Conservation (phyloP, 202 grass and related monocot species). For the Panicum hallii region DNA sequence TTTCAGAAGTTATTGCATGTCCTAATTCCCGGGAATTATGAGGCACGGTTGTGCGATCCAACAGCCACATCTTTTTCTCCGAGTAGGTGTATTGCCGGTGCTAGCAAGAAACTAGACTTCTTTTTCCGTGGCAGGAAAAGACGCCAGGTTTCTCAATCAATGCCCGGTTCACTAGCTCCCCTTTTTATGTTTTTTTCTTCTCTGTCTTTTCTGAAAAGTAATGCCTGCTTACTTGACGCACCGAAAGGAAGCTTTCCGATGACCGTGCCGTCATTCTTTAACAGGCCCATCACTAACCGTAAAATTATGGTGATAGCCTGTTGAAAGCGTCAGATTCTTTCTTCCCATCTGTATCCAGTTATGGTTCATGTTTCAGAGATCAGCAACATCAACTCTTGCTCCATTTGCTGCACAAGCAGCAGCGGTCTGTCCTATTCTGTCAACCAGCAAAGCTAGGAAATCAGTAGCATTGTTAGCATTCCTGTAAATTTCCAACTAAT, state of each 20-base stretch:
- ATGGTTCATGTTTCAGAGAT: not conserved
- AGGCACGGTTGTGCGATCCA: constrained; percentile 23
- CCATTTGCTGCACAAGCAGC: constrained; percentile 27
- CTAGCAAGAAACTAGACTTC: constrained; percentile 38
- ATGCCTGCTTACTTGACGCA: constrained; percentile 13
- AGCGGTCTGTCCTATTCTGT: not conserved
- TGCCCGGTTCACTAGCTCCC: not conserved
- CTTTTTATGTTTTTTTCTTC: not conserved
- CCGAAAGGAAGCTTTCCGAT: constrained; percentile 22
- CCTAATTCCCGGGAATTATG: constrained; percentile 23
- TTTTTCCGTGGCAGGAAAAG: not conserved
- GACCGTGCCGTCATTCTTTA: constrained; percentile 26
- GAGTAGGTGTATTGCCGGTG: not conserved
- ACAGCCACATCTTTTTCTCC: constrained; percentile 18
- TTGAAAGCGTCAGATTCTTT: not conserved
- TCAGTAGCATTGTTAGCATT: not conserved
- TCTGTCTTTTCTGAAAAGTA: not conserved
- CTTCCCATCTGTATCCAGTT: not conserved
- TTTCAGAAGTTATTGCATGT: not conserved
- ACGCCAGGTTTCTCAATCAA: constrained; percentile 18
- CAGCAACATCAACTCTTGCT: not conserved
- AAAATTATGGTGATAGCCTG: not conserved
- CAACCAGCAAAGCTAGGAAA: not conserved
- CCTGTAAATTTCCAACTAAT: not conserved
- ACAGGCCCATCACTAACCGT: not conserved